Evolutionary conservation across 1,139 yeast species (phyloP), one percentile per base, ranked within the genome.

Genomic region (Pichia sp.): DNA sequence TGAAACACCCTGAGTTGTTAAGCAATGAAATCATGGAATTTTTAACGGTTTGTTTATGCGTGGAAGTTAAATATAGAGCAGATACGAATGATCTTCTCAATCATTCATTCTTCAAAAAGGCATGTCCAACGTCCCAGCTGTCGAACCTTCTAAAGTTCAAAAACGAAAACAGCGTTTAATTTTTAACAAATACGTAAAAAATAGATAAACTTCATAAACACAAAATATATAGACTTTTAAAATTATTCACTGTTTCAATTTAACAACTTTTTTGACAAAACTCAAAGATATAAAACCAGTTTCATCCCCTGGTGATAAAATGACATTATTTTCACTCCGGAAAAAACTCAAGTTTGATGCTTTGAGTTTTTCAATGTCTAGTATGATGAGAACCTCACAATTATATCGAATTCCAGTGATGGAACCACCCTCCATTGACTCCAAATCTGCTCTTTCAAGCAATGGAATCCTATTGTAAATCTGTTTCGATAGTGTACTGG

Each of bases 11-110:
- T 2, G 96, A 86, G 52, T 65, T 70, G 44, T 71, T 92, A 49
- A 81, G 94, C 26, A 72, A 80, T 53, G 81, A 84, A 36, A 83
- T 94, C 52, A 90, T 90, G 70, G 79, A 85, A 58, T 92, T 92
- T 60, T 72, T 92, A 59, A 81, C 94, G 43, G 90, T 88, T 44
- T 92, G 98, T 68, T 72, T 92, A 38, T 90, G 97, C 64, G 98
- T 92, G 39, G 97, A 94, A 64, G 97, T 90, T 43, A 77, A 85
- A 58, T 86, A 83, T 59, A 75, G 98, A 58, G 97, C 97, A 1
- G 77, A 85, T 33, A 85, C 97, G 4, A 92, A 84, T 57, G 97
- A 90, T 61, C 72, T 92, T 47, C 68, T 92, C 40, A 79, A 78
- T 52, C 97, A 90, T 60, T 80, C 81, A 44, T 92, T 92, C 64